A percentile compares a stretch with the other conserved stretches of the same genome.
Conservation (phyloP, 78 protist genomes). For the Tieghemostelium lacteum region DNA sequence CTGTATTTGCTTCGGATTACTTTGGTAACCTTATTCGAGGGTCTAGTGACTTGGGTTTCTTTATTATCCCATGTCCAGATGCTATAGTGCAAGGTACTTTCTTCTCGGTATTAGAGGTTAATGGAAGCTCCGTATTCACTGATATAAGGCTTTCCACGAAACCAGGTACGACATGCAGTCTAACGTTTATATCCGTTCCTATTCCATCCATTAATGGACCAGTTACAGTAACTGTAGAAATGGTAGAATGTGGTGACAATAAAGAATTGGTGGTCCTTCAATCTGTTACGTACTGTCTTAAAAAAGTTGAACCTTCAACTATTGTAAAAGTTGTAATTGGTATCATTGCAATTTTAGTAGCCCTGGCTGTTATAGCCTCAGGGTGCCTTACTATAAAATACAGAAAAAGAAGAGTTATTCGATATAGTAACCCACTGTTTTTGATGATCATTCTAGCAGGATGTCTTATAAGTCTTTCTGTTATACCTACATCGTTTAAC, state of each 20-base stretch:
- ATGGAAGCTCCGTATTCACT: constrained; percentile 12
- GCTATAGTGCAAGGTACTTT: constrained; percentile 22
- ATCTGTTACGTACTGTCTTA: constrained; percentile 30
- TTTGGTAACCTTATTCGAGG: constrained; percentile 41
- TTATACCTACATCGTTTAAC: neutral
- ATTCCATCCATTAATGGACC: constrained; percentile 27
- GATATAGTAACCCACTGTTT: constrained; percentile 44
- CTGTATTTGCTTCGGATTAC: constrained; percentile 27
- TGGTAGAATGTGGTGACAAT: neutral
- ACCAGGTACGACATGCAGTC: constrained; percentile 15
- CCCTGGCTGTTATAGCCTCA: neutral
- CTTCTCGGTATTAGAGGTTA: constrained; percentile 7
- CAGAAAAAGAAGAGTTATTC: constrained; percentile 54
- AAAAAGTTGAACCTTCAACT: neutral
- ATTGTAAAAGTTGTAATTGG: constrained; percentile 20
- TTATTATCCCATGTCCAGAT: constrained; percentile 40
- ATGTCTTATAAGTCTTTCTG: neutral
- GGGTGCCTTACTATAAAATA: neutral
- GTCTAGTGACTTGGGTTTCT: constrained; percentile 38
- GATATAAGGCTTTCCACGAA: constrained; percentile 10
- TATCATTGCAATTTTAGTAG: neutral
- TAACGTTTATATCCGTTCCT: constrained; percentile 61
- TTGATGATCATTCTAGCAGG: constrained; percentile 24
- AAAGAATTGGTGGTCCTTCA: constrained; percentile 27
- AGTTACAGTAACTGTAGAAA: neutral